phyloP scores from a whole-genome alignment of 2,329 filamentous ascomycete species.

The Fusarium denticulatum region DNA sequence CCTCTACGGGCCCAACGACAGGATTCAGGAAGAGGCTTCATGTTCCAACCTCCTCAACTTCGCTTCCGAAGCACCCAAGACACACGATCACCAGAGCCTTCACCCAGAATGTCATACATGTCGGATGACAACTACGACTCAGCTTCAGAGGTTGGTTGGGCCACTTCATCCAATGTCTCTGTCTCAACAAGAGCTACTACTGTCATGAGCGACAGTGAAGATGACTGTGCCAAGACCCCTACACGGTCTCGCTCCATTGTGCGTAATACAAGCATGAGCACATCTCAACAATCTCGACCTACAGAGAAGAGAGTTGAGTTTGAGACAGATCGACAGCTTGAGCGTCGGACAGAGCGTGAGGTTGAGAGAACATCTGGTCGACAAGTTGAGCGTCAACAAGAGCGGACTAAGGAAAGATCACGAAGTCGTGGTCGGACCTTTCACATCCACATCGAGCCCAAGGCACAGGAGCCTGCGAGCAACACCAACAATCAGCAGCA shows the following conservation, averaged over 20 bases:
- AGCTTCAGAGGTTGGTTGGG: conserved; percentile 38
- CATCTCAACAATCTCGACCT: conserved; percentile 32
- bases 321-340: conserved; percentile 29
- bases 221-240: conserved; percentile 35
- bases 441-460: conserved; percentile 44
- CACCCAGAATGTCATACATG: conserved; percentile 33
- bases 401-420: conserved; percentile 36
- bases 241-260: conserved; percentile 32
- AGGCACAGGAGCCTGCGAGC: conserved; percentile 19
- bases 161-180: conserved; percentile 34
- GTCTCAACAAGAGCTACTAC: conserved; percentile 40
- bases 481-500: conserved; percentile 10
- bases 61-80: conserved; percentile 39
- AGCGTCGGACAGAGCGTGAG: conserved; percentile 14
- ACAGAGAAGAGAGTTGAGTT: conserved; percentile 27
- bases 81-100: conserved; percentile 34
- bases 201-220: conserved; percentile 37
- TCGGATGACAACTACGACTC: conserved; percentile 43
- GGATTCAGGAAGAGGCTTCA: conserved; percentile 26
- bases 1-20: conserved; percentile 9
- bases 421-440: conserved; percentile 42
- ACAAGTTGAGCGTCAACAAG: conserved; percentile 28
- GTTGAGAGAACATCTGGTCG: conserved; percentile 17
- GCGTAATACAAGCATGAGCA: conserved; percentile 22
- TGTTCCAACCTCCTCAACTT: conserved; percentile 41